A percentile compares a stretch with the other conserved stretches of the same genome.
Conservation (phyloP, 352 stramenopile genomes). For the Phytopythium chamaehyphon region DNA sequence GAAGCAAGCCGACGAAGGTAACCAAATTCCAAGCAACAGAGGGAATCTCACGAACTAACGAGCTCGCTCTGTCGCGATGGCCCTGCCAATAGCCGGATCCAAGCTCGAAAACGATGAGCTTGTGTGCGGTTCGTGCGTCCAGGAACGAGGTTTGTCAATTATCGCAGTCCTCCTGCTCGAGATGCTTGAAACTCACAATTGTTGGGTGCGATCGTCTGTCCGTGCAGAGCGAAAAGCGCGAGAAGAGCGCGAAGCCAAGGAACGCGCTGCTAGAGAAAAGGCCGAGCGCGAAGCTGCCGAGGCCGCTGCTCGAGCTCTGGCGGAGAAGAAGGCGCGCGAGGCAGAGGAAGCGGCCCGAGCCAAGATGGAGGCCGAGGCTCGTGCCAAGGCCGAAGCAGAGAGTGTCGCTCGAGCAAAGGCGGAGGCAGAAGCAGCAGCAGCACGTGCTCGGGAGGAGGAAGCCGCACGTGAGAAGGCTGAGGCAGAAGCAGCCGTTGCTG, state of each 20-base stretch:
- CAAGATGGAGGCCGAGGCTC: constrained; percentile 3
- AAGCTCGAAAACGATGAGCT: constrained; percentile 55
- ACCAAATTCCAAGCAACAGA: too few relatives aligned
- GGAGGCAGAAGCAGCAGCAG: constrained; percentile 20
- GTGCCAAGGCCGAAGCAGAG: constrained; percentile 21
- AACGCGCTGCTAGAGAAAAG: constrained; percentile 40
- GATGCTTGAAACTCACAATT: not conserved
- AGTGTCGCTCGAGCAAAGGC: constrained; percentile 33
- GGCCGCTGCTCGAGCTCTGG: constrained; percentile 37
- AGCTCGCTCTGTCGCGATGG: too few relatives aligned
- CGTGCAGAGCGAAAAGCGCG: constrained; percentile 42
- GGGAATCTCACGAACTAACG: too few relatives aligned
- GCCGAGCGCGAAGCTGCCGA: constrained; percentile 48
- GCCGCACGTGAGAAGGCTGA: constrained; percentile 13
- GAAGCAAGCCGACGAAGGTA: constrained; percentile 65
- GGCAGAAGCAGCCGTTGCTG: constrained; percentile 23
- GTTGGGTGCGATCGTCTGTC: not conserved
- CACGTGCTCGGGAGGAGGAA: constrained; percentile 13
- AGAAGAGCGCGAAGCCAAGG: constrained; percentile 45
- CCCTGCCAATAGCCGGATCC: constrained; percentile 18
- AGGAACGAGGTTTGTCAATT: constrained; percentile 28
- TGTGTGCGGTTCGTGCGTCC: constrained; percentile 49
- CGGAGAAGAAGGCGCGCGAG: constrained; percentile 43
- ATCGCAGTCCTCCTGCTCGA: not conserved
- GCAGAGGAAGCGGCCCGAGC: constrained; percentile 15